Conservation (phyloP, 2,329 filamentous ascomycete species). For the Hyphodiscus sp. region DNA sequence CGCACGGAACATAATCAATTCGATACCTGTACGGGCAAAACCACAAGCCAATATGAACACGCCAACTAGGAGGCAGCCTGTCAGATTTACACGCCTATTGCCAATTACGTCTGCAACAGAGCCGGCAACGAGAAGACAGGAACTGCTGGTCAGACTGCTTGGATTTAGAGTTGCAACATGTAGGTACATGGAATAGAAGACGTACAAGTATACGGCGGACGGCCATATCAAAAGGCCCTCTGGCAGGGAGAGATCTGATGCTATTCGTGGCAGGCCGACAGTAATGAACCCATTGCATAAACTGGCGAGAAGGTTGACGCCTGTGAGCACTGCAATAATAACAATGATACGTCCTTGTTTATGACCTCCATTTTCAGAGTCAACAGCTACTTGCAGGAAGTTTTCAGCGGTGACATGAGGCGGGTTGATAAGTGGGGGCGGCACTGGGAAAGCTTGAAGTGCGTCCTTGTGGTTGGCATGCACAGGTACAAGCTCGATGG, state of each 20-base stretch:
- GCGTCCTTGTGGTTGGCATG: too few species aligned
- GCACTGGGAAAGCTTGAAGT: too few species aligned
- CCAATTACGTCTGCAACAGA: slow-evolving; percentile 45
- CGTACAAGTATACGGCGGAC: slow-evolving; percentile 5
- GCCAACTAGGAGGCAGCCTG: slow-evolving; percentile 37
- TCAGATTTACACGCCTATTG: slow-evolving; percentile 36
- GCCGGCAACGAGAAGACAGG: slow-evolving; percentile 41
- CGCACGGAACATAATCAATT: slow-evolving; percentile 42
- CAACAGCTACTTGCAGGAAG: neutral
- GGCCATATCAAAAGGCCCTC: slow-evolving; percentile 11
- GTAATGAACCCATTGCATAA: slow-evolving; percentile 32
- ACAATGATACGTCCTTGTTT: slow-evolving; percentile 8
- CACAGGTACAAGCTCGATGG: too few species aligned
- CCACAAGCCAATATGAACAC: slow-evolving; percentile 39
- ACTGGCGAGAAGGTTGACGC: slow-evolving; percentile 25
- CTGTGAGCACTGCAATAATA: slow-evolving; percentile 8
- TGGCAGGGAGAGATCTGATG: slow-evolving; percentile 27
- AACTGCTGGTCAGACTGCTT: slow-evolving; percentile 34
- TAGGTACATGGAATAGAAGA: neutral
- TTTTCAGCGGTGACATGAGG: too few species aligned
- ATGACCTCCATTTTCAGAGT: slow-evolving; percentile 5
- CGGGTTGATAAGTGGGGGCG: too few species aligned
- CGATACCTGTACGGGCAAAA: slow-evolving; percentile 31
- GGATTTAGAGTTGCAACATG: neutral
- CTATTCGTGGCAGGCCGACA: slow-evolving; percentile 36